Evolutionary conservation across 1,284 basidiomycete species (phyloP), one percentile per base, ranked within the genome.

Genomic region (Takashimella koratensis): DNA sequence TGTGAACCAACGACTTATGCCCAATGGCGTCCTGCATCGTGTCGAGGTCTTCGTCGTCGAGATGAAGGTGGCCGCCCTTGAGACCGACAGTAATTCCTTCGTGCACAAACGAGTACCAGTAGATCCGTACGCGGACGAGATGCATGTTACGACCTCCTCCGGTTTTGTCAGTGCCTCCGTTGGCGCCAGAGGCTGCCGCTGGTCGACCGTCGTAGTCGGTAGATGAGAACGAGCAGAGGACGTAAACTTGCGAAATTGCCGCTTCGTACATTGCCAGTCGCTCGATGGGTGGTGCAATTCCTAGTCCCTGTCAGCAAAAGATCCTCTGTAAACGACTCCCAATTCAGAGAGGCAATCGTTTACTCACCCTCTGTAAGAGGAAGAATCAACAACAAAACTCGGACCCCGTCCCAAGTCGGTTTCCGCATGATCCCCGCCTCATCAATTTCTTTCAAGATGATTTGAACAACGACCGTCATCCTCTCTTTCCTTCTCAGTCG

Each of bases 361-460:
- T 3, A 71, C 76, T 58, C 67, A 90, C 90, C 88, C 73, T 88
- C 85, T 40, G 89, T 85, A 40, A 94, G 79, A 5, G 90, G 90
- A 53, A 90, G 76, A 23, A 90, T 75, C 43, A 94, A 79, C 22
- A 93, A 75, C 27, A 94, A 77, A 2, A 84, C 83, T 39, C 88
- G 81, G 24, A 90, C 85, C 11, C 90, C 90, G 60, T 94, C 91
- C 84, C 88, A 88, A 3, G 85, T 83, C 1, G 89, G 89, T 54
- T 84, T 83, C n/a, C 90, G 80, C 67, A 92, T 78, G 21, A 94
- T 74, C 16, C 85, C 86, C 57, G 85, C 83, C 44, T 84, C 77
- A 70, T 94, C 90, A 47, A 94, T 82, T 53, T 90, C 81, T 54
- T 83, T 81, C 23, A 94, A 77, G 30, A 92, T 76, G 71, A 90